Evolutionary conservation across 2,329 filamentous ascomycete genomes (phyloP), one percentile per base, ranked within the genome.

Genomic region (Clonostachys byssicola): DNA sequence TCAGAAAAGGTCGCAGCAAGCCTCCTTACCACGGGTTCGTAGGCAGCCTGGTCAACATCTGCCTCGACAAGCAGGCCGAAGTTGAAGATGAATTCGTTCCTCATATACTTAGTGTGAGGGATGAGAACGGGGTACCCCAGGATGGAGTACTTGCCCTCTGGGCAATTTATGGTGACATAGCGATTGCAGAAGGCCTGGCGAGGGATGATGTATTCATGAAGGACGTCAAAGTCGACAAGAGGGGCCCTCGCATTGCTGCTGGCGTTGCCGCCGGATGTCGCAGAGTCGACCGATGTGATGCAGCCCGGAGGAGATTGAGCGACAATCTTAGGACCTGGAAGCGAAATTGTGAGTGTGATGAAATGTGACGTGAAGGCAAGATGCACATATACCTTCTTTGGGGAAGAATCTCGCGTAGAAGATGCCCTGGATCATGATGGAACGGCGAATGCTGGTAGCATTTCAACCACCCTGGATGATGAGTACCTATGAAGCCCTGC

Each of bases 51-150:
- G 60, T 95, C 88, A 46, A 73, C 71, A 45, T 77, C 74, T 42
- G 68, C 68, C 44, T 87, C 80, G 44, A 96, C 75, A 30, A 96
- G 86, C 41, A 97, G 75, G 49, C 90, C 91, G 62, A 97, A 96
- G 67, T 97, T 97, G 80, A 97, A 99, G 62, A 96, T 96, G 74
- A 96, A 97, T 66, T 95, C 89, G 68, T 96, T 96, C 49, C 94
- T 86, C 60, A 87, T 83, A 61, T 97, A 96, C 56, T 86, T 86
- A 47, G 84, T 79, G 53, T 91, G 81, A 45, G 86, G 83, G 61
- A 97, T 89, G 62, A 90, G 92, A 46, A 97, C 86, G 0, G 94
- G 94, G 58, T 91, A 90, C 14, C 92, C 90, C 34, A 99, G 78
- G 47, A 99, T 83, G 49, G 85, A 83, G 66, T 92, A 87, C 54